Percentiles rank a stretch among this genome's conserved stretches.
Evolutionary conservation across 768 basidiomycete species (phyloP).

Genomic region (Lactarius deliciosus): DNA sequence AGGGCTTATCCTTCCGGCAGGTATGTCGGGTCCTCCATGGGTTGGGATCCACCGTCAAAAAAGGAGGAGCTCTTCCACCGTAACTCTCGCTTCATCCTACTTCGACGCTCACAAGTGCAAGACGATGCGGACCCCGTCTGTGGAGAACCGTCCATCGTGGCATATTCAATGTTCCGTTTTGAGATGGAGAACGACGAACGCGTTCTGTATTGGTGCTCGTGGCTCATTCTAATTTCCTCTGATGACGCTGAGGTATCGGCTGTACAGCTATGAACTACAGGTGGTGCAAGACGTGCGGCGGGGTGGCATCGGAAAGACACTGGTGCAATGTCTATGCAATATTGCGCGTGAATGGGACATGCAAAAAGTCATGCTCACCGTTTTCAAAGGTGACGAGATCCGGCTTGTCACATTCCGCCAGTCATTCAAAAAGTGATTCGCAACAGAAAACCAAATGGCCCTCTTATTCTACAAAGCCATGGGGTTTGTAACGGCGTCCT

Average conservation of each 20-base stretch:
- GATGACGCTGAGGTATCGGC: neutral
- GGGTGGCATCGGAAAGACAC: slow-evolving; percentile 55
- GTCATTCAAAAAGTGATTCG: slow-evolving; percentile 8
- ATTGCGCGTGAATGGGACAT: slow-evolving; percentile 56
- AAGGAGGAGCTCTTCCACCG: slow-evolving; percentile 57
- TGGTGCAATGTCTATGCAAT: slow-evolving; percentile 50
- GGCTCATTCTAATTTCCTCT: slow-evolving; percentile 1
- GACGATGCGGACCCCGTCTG: slow-evolving; percentile 24
- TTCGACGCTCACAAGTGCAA: slow-evolving; percentile 26
- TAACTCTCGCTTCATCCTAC: slow-evolving; percentile 60
- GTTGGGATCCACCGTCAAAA: slow-evolving; percentile 62
- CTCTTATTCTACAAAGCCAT: slow-evolving; percentile 51
- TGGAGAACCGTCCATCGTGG: slow-evolving; percentile 35
- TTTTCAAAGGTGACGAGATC: slow-evolving; percentile 58
- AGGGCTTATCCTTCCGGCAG: slow-evolving; percentile 43
- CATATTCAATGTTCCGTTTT: slow-evolving; percentile 66
- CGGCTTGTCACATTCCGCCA: neutral
- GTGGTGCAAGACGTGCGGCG: slow-evolving; percentile 47
- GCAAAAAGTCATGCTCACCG: slow-evolving; percentile 74
- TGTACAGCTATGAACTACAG: slow-evolving; percentile 74
- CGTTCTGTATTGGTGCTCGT: slow-evolving; percentile 66
- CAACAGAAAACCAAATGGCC: slow-evolving; percentile 47
- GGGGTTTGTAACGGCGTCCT: slow-evolving; percentile 45
- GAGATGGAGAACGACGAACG: slow-evolving; percentile 61
- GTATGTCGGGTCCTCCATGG: slow-evolving; percentile 57